These are phyloP conservation scores for Polytolypa hystricis DNA, from an alignment of 2,329 filamentous ascomycete genomes.

Conservation along the genomic window DNA sequence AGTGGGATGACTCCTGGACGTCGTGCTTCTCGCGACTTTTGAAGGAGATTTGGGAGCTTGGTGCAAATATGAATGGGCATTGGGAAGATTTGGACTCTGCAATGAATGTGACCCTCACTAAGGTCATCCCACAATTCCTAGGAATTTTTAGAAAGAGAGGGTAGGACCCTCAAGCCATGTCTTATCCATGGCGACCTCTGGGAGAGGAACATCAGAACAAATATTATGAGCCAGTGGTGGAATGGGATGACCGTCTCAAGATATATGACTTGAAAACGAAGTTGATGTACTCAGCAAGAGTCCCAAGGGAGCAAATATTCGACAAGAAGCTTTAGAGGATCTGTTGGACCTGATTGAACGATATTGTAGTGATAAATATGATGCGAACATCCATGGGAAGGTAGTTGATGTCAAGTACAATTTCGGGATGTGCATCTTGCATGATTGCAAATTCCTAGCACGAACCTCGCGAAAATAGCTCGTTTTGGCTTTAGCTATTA, in stretches of 20 bases:
- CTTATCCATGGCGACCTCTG: conserved; percentile 31
- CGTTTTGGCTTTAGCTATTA: too few species aligned
- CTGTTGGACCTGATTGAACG: not conserved
- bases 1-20: conserved; percentile 27
- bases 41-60: conserved; percentile 17
- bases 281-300: conserved; percentile 8
- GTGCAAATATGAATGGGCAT: conserved; percentile 21
- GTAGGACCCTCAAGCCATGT: conserved; percentile 17
- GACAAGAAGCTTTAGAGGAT: not conserved
- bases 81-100: conserved; percentile 21
- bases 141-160: conserved; percentile 15
- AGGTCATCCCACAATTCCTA: conserved; percentile 24
- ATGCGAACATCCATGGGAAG: too few species aligned
- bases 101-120: conserved; percentile 11
- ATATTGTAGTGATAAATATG: not conserved
- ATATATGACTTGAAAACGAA: conserved; percentile 19
- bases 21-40: conserved; percentile 26
- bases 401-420: too few species aligned
- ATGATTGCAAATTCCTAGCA: too few species aligned
- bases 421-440: too few species aligned
- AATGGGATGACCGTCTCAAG: conserved; percentile 22
- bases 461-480: too few species aligned
- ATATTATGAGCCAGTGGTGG: conserved; percentile 17
- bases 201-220: conserved; percentile 28
- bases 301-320: not conserved